These are phyloP conservation scores for Aspergillus jensenii DNA, from an alignment of 2,329 filamentous ascomycete genomes.

Conservation along the genomic window DNA sequence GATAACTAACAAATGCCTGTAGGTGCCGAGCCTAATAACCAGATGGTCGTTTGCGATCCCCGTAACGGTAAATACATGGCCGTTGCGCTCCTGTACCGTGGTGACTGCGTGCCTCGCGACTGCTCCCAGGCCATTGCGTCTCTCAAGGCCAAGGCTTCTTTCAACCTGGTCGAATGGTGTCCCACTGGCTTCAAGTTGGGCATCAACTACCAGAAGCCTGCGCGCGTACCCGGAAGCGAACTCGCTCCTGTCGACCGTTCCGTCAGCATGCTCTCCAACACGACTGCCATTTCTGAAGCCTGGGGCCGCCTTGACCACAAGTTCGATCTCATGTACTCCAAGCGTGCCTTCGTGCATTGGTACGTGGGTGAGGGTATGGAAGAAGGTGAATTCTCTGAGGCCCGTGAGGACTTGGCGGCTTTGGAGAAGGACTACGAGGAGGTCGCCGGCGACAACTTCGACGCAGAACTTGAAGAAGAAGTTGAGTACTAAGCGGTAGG, in stretches of 20 bases:
- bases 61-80: conserved; percentile 70
- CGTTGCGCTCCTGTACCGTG: conserved; percentile 65
- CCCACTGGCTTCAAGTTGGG: conserved; percentile 69
- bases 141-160: conserved; percentile 64
- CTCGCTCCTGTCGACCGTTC: conserved; percentile 55
- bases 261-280: conserved; percentile 66
- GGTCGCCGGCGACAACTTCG: conserved; percentile 69
- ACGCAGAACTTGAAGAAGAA: conserved; percentile 58
- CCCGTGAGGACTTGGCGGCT: conserved; percentile 80
- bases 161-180: conserved; percentile 69
- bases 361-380: conserved; percentile 89
- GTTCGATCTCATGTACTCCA: conserved; percentile 70
- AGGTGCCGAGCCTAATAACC: conserved; percentile 67
- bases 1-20: conserved; percentile 12
- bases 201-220: conserved; percentile 64
- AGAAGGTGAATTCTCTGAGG: conserved; percentile 86
- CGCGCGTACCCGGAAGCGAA: conserved; percentile 53
- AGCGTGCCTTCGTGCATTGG: conserved; percentile 71
- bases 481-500: conserved; percentile 32
- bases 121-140: conserved; percentile 58
- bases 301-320: conserved; percentile 66
- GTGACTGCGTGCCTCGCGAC: conserved; percentile 64
- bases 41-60: conserved; percentile 69
- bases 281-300: conserved; percentile 65
- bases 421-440: conserved; percentile 87